Base-by-base conservation (phyloP, 306 rosid genomes). In the Dryas octopetala region DNA sequence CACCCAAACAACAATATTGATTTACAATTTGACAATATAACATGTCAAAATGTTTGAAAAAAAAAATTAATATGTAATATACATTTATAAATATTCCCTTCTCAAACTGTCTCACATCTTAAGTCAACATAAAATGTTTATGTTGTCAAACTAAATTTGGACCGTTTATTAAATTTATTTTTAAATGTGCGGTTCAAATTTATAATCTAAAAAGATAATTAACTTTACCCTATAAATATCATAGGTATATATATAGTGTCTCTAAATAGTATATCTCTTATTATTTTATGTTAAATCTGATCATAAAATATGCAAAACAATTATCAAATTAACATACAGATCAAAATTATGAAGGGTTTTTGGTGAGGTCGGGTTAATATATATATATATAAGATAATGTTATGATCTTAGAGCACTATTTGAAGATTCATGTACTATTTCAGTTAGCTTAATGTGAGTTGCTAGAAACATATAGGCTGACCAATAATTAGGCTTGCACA, bases 391-490 rank as follows among this genome's bases (percentile, higher is more conserved):
- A 15, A 52, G 57, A 14, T 32, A 5, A 61, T 32, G 2, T 49
- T 26, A 49, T 19, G 57, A 32, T 38, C n/a, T 5, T 61, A 61
- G 14, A 12, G 7, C 66, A 12, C 66, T 12, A 2, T 61, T 28
- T 61, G 7, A 32, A 61, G n/a, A 54, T 16, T 40, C 48, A 15
- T 43, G 38, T 32, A 32, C 38, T 32, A 32, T 4, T n/a, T 68
- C 5, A 51, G 32, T 32, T 32, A 68, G 48, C 48, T 46, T 66
- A 19, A 23, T 66, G 55, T 45, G 52, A 65, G 45, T n/a, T 43
- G 69, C 38, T 43, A 43, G 57, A 49, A 67, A 3, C 62, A 16
- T 60, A 61, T 38, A 50, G 74, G 49, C 26, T 69, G 49, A 53
- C 62, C 19, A 51, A 32, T 40, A 9, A 38, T 5, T 10, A 62